Evolutionary conservation across 805 yeast genomes (phyloP), one percentile per base, ranked within the genome.

Genomic region (Citeromyces matritensis): DNA sequence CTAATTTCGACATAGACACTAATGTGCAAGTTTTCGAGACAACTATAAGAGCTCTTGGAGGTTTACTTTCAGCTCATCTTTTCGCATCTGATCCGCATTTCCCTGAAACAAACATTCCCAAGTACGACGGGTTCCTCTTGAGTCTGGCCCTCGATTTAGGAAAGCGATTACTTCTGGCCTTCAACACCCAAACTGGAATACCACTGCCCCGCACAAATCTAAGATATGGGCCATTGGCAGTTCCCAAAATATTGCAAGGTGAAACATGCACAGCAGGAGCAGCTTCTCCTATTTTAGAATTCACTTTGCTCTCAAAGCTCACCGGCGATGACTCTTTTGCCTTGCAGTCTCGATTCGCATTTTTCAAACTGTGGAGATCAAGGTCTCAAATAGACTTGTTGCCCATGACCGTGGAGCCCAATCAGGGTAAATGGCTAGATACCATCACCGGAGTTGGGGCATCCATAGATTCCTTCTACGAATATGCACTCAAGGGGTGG

Each of bases 261-360:
- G 93, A 82, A 37, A 85, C 85, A 5, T 85, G 95, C 47, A 69
- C 85, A 0, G 79, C 95, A 0, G 96, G 95, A 2, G 88, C 86
- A 11, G 78, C 85, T 0, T 73, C 86, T 1, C 81, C 94, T 3
- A 63, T 84, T 37, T 57, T 86, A 25, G 97, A 86, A 51, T 69
- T 88, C 47, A 69, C 86, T 0, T 51, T 86, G 25, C 56, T 86
- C 19, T 81, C 94, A 1, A 54, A 70, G 31, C 58, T 88, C 15
- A 80, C 94, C 0, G 77, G 79, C 4, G 88, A 86, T 46, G 59
- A 68, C 2, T 60, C 68, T 24, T 88, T 81, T 49, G 91, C 76
- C 41, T 50, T 57, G 5, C 61, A 65, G 2, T 64, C 91, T 1
- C 63, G 68, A 34, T 47, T 55, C 28, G 76, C 94, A 0, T 80